phyloP scores from a whole-genome alignment of 805 yeast species.

The Candida yuanshanica region DNA sequence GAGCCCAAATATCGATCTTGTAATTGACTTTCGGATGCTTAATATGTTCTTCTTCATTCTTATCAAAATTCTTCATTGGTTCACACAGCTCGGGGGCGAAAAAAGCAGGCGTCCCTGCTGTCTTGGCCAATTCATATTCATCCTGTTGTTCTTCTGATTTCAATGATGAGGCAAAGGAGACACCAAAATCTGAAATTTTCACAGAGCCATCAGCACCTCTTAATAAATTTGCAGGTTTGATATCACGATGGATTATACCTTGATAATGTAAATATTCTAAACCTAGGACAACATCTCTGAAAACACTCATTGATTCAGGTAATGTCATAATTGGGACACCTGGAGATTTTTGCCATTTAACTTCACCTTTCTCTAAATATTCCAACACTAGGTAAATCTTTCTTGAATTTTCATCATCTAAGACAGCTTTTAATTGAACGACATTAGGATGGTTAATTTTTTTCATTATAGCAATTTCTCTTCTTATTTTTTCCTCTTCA shows the following conservation, averaged over 20 bases:
- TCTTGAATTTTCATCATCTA: slow-evolving; percentile 77
- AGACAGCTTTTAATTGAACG: slow-evolving; percentile 78
- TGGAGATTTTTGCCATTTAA: slow-evolving; percentile 62
- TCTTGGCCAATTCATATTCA: slow-evolving; percentile 84
- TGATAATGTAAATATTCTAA: slow-evolving; percentile 86
- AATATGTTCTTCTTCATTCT: slow-evolving; percentile 19
- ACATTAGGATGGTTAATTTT: slow-evolving; percentile 89
- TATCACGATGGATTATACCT: slow-evolving; percentile 91
- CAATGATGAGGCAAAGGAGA: slow-evolving; percentile 61
- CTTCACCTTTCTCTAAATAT: slow-evolving; percentile 86
- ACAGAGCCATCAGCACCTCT: slow-evolving; percentile 66
- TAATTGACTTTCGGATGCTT: slow-evolving; percentile 52
- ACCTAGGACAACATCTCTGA: slow-evolving; percentile 82
- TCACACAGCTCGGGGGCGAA: slow-evolving; percentile 90
- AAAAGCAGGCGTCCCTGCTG: slow-evolving; percentile 97
- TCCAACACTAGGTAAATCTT: slow-evolving; percentile 89
- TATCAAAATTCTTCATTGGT: slow-evolving; percentile 26
- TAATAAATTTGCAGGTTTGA: slow-evolving; percentile 88
- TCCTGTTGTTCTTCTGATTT: slow-evolving; percentile 43
- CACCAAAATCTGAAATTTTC: slow-evolving; percentile 96
- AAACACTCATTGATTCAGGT: slow-evolving; percentile 60
- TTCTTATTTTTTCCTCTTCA: slow-evolving; percentile 69
- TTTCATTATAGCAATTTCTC: slow-evolving; percentile 91
- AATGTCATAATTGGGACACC: slow-evolving; percentile 67
- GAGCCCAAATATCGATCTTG: slow-evolving; percentile 96